Evolutionary conservation across 176 grass and related monocot genomes (phyloP).

Genomic region (Avena eriantha): DNA sequence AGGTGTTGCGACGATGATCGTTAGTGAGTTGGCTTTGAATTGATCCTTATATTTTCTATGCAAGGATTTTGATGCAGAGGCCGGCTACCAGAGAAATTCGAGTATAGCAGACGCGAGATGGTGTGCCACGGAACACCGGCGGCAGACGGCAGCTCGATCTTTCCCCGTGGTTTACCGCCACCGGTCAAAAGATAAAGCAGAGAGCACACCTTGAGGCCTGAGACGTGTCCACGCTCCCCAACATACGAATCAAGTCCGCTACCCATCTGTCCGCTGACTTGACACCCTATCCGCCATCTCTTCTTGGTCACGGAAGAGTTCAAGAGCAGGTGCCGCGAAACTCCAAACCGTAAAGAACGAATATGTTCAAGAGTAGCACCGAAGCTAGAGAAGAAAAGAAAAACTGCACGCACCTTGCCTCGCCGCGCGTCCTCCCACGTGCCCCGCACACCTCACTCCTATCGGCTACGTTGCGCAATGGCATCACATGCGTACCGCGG

Average conservation of each 20-base stretch:
- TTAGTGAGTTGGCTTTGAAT: too few relatives aligned
- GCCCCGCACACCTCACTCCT: neutral
- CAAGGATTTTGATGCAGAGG: too few relatives aligned
- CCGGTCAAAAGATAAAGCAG: too few relatives aligned
- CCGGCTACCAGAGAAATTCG: too few relatives aligned
- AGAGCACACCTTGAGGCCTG: too few relatives aligned
- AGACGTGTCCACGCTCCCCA: too few relatives aligned
- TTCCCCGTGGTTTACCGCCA: too few relatives aligned
- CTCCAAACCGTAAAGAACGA: neutral
- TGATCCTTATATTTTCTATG: too few relatives aligned
- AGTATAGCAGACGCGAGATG: too few relatives aligned
- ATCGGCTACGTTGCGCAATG: neutral
- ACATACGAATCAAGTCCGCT: neutral
- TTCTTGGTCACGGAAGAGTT: neutral
- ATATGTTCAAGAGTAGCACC: neutral
- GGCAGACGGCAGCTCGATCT: too few relatives aligned
- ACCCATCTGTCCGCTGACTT: slow-evolving; percentile 1
- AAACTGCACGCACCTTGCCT: neutral
- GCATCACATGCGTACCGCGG: neutral
- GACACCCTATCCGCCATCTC: neutral
- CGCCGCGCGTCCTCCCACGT: slow-evolving; percentile 20
- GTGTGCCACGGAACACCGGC: too few relatives aligned
- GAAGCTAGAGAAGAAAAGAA: neutral
- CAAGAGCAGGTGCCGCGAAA: neutral
- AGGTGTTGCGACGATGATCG: too few relatives aligned